Evolutionary conservation across 2,329 filamentous ascomycete species (phyloP).

Genomic region (Paraphaeosphaeria sporulosa): DNA sequence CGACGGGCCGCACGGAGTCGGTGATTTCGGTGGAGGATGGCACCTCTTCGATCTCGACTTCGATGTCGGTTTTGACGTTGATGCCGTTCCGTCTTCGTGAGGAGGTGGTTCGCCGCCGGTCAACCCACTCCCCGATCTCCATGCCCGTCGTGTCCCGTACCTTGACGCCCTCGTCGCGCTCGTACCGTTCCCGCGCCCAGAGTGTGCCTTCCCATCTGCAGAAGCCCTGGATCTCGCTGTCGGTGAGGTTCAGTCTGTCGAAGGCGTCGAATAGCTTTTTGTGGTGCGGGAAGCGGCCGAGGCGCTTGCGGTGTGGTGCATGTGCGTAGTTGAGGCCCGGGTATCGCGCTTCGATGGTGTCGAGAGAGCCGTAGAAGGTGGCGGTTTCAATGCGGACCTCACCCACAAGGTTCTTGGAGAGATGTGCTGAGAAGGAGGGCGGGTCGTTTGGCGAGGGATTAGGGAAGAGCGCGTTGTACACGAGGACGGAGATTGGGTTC

Average conservation of each 20-base stretch:
- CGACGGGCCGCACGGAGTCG: constrained; percentile 13
- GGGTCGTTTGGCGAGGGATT: constrained; percentile 73
- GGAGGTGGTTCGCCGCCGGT: constrained; percentile 38
- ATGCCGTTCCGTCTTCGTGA: constrained; percentile 33
- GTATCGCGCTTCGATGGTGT: constrained; percentile 81
- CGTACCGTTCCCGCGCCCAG: constrained; percentile 82
- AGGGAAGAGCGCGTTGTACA: constrained; percentile 78
- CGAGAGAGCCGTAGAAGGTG: constrained; percentile 79
- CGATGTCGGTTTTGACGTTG: constrained; percentile 53
- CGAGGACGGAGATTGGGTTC: constrained; percentile 72
- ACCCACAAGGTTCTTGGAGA: constrained; percentile 74
- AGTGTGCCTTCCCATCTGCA: constrained; percentile 85
- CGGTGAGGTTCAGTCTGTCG: constrained; percentile 72
- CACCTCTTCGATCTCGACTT: constrained; percentile 50
- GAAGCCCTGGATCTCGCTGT: constrained; percentile 72
- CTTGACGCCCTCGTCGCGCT: constrained; percentile 73
- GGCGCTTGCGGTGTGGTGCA: constrained; percentile 76
- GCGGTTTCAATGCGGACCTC: constrained; percentile 82
- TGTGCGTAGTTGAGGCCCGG: constrained; percentile 81
- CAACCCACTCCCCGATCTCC: constrained; percentile 69
- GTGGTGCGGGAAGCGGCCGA: constrained; percentile 80
- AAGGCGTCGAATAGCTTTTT: constrained; percentile 78
- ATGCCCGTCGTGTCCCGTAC: constrained; percentile 77
- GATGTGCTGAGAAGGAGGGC: constrained; percentile 72
- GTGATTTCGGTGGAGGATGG: constrained; percentile 18